phyloP scores from a whole-genome alignment of 371 early-diverging fungal species.

The Circinella minor region DNA sequence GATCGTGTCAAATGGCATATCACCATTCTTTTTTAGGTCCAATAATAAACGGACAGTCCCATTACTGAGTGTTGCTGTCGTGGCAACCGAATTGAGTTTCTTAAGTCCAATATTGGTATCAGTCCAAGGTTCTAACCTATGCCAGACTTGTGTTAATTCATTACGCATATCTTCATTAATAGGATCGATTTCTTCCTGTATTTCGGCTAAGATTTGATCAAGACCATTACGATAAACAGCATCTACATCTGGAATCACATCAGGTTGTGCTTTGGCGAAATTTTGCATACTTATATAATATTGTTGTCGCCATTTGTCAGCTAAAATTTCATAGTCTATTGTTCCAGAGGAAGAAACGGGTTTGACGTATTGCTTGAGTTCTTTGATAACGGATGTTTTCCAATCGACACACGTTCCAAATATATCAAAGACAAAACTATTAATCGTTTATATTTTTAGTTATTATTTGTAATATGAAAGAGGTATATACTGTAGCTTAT shows the following conservation, averaged over 20 bases:
- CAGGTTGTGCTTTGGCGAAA: neutral
- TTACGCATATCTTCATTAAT: neutral
- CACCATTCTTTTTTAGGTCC: constrained; percentile 17
- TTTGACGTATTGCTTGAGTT: constrained; percentile 3
- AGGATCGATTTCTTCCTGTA: neutral
- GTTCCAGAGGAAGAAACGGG: neutral
- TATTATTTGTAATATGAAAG: neutral
- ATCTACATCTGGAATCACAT: constrained; percentile 17
- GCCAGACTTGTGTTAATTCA: constrained; percentile 16
- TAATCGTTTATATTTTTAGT: neutral
- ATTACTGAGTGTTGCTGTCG: constrained; percentile 22
- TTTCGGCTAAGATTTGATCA: neutral
- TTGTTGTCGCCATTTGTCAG: constrained; percentile 21
- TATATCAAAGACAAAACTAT: constrained; percentile 22
- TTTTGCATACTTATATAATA: constrained; percentile 4
- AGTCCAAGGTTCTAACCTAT: constrained; percentile 17
- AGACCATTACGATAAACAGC: constrained; percentile 15
- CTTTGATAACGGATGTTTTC: constrained; percentile 11
- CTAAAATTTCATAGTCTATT: constrained; percentile 8
- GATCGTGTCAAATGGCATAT: constrained; percentile 20
- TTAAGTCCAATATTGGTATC: constrained; percentile 15
- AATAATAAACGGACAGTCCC: constrained; percentile 20
- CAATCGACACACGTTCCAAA: constrained; percentile 26
- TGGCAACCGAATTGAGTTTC: neutral
- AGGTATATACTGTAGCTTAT: too few species aligned